Conservation (phyloP, 192 early-diverging fungal species). For the Rhizophagus sp. region DNA sequence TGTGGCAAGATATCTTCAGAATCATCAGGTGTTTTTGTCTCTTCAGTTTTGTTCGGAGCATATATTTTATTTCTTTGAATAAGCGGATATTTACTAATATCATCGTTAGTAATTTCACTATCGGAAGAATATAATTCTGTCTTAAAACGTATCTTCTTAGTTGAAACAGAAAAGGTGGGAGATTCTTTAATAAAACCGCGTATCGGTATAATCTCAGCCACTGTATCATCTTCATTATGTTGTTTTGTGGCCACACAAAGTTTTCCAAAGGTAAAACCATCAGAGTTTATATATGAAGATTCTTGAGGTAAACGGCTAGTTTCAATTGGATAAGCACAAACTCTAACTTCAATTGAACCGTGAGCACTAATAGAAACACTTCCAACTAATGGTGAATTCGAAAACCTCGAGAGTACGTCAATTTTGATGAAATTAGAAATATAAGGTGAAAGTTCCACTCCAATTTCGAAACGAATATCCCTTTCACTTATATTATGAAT, state of each 20-base stretch:
- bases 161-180: conserved; percentile 67
- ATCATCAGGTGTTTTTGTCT: conserved; percentile 19
- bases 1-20: conserved; percentile 36
- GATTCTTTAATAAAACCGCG: conserved; percentile 66
- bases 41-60: not conserved
- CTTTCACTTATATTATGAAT: conserved; percentile 73
- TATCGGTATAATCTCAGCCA: conserved; percentile 67
- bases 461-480: conserved; percentile 81
- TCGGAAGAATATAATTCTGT: conserved; percentile 56
- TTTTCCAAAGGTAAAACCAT: conserved; percentile 67
- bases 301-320: conserved; percentile 55
- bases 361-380: conserved; percentile 64
- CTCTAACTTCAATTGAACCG: conserved; percentile 68
- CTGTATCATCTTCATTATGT: conserved; percentile 40
- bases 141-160: conserved; percentile 70
- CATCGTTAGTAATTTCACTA: conserved; percentile 51
- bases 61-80: conserved; percentile 1
- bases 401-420: conserved; percentile 77
- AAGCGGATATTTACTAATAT: not conserved
- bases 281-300: conserved; percentile 55
- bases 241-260: conserved; percentile 65
- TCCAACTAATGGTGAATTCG: conserved; percentile 77
- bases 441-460: conserved; percentile 60
- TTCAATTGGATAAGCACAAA: conserved; percentile 67
- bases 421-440: conserved; percentile 62